These are phyloP conservation scores for Penicillium pancosmium DNA, from an alignment of 495 filamentous ascomycete species.

Conservation along the genomic window DNA sequence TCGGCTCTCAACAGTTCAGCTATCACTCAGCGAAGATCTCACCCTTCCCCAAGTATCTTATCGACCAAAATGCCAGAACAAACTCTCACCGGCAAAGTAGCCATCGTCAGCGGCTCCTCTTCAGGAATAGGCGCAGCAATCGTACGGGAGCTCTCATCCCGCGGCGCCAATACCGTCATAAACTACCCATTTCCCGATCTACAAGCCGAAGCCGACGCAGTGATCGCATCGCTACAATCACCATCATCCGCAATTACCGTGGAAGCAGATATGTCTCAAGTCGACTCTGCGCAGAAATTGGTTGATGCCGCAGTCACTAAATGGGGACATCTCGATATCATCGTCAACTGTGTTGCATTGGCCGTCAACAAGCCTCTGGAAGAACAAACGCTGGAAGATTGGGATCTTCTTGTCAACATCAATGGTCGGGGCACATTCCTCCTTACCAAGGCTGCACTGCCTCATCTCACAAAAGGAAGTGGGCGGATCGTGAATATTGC, in stretches of 20 bases:
- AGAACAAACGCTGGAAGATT: conserved; percentile 40
- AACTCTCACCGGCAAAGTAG: conserved; percentile 45
- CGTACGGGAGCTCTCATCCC: conserved; percentile 39
- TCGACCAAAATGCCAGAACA: conserved; percentile 15
- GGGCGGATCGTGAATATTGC: conserved; percentile 32
- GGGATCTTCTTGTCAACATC: conserved; percentile 40
- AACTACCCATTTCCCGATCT: conserved; percentile 32
- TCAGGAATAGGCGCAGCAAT: conserved; percentile 44
- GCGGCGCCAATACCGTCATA: conserved; percentile 46
- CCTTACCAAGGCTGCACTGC: conserved; percentile 35
- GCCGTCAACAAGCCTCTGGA: conserved; percentile 40
- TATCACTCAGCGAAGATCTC: background rate
- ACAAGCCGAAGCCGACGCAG: conserved; percentile 17
- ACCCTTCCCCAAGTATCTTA: background rate
- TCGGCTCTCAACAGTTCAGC: background rate
- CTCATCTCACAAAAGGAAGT: conserved; percentile 29
- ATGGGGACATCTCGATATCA: conserved; percentile 34
- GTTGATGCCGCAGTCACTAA: conserved; percentile 22
- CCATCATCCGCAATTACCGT: conserved; percentile 16
- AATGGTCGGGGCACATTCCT: conserved; percentile 42
- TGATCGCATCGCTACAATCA: conserved; percentile 15
- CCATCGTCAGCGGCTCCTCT: conserved; percentile 40
- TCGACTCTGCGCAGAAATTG: conserved; percentile 16
- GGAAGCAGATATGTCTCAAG: conserved; percentile 24
- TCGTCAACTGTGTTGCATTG: conserved; percentile 43